A percentile compares a stretch with the other conserved stretches of the same genome.
These are phyloP conservation scores for Carex arenaria DNA, from an alignment of 202 grass and related monocot species.

Conservation along the genomic window DNA sequence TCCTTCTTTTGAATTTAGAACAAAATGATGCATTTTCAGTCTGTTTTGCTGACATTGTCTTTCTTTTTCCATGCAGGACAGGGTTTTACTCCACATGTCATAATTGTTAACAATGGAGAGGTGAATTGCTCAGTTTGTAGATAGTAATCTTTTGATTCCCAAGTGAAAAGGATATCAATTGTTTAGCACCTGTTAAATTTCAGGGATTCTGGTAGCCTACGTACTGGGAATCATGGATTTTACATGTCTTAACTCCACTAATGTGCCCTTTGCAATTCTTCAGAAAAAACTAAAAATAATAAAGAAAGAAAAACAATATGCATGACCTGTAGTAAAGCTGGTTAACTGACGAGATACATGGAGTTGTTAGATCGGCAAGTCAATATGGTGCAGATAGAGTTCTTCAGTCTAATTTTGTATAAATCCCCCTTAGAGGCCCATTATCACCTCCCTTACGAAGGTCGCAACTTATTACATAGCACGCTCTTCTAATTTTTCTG, in stretches of 20 bases:
- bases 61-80: slow-evolving; percentile 21
- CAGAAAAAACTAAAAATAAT: not conserved
- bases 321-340: not conserved
- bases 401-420: not conserved
- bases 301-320: not conserved
- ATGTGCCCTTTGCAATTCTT: not conserved
- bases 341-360: not conserved
- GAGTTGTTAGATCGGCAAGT: not conserved
- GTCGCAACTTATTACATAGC: not conserved
- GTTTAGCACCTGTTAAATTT: not conserved
- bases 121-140: slow-evolving; percentile 15
- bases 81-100: slow-evolving; percentile 39
- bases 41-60: not conserved
- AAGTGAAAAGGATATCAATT: not conserved
- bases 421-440: not conserved
- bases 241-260: not conserved
- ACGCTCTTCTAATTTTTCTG: not conserved
- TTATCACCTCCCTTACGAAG: not conserved
- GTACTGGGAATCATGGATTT: not conserved
- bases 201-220: not conserved
- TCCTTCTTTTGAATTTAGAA: not conserved
- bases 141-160: not conserved
- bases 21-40: not conserved
- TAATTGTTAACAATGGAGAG: slow-evolving; percentile 41
- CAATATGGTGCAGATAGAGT: not conserved